phyloP scores from a whole-genome alignment of 257 asterid genomes.

The Voacanga thouarsii region DNA sequence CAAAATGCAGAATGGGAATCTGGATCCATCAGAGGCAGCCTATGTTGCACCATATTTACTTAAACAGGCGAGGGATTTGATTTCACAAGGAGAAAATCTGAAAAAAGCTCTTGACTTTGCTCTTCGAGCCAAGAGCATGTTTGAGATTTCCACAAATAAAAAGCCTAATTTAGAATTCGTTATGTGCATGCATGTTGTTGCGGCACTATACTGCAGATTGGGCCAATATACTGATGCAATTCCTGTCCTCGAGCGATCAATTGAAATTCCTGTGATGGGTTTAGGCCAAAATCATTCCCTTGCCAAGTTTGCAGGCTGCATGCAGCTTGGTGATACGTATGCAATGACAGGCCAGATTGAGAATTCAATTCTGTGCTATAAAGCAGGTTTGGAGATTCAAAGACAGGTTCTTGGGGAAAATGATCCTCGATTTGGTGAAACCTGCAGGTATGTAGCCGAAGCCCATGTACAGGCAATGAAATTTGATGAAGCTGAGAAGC shows the following conservation, averaged over 20 bases:
- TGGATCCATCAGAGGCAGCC: constrained; percentile 32
- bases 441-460: constrained; percentile 90
- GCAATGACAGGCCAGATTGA: constrained; percentile 83
- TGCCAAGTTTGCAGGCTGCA: constrained; percentile 91
- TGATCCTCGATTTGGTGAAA: constrained; percentile 74
- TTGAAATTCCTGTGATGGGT: constrained; percentile 69
- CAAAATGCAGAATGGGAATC: constrained; percentile 32
- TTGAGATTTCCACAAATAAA: constrained; percentile 36
- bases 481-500: constrained; percentile 81
- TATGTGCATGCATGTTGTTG: constrained; percentile 79
- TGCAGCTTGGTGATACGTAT: constrained; percentile 94
- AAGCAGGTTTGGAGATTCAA: constrained; percentile 86
- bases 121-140: constrained; percentile 64
- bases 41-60: constrained; percentile 79
- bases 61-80: constrained; percentile 72
- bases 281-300: constrained; percentile 80
- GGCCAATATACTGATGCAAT: constrained; percentile 63
- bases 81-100: constrained; percentile 48
- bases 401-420: constrained; percentile 71
- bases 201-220: constrained; percentile 64
- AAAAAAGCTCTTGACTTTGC: constrained; percentile 75
- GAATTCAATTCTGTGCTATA: constrained; percentile 65
- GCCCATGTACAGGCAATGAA: constrained; percentile 92
- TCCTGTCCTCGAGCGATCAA: constrained; percentile 72
- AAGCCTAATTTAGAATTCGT: constrained; percentile 62